These are phyloP conservation scores for Apiospora aurea DNA, from an alignment of 2,329 filamentous ascomycete species.

Conservation along the genomic window DNA sequence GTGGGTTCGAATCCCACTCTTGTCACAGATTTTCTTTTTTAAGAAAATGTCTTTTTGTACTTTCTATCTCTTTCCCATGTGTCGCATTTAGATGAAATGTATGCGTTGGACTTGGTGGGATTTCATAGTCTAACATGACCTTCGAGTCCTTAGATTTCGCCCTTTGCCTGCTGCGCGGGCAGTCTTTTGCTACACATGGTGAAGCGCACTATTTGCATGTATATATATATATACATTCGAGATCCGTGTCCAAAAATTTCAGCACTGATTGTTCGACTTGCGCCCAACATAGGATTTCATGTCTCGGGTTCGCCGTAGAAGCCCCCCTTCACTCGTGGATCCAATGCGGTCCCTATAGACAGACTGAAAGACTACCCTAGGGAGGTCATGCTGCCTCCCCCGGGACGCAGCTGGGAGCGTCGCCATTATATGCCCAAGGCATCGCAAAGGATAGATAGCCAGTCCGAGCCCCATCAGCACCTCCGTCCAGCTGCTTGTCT, in stretches of 20 bases:
- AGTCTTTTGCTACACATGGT: neutral
- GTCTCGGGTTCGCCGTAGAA: neutral
- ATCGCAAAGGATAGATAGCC: neutral
- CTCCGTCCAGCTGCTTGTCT: neutral
- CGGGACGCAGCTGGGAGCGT: neutral
- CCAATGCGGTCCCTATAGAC: neutral
- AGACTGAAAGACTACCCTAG: neutral
- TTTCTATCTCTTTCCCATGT: no score
- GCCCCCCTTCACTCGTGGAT: neutral
- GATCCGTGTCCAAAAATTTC: slow-evolving; percentile 1
- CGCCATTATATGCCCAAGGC: neutral
- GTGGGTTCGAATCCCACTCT: slow-evolving; percentile 23
- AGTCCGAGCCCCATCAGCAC: neutral
- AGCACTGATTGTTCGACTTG: neutral
- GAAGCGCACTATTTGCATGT: neutral
- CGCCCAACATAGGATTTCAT: neutral
- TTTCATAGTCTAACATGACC: no score
- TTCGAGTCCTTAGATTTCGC: neutral
- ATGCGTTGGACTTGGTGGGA: no score
- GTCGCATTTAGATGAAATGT: no score
- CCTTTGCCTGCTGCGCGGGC: neutral
- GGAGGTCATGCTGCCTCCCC: neutral
- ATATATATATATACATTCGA: slow-evolving; percentile 13
- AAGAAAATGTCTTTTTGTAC: neutral
- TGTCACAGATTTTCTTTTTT: neutral